phyloP scores from a whole-genome alignment of 2,329 filamentous ascomycete genomes.

The Fusarium udum region DNA sequence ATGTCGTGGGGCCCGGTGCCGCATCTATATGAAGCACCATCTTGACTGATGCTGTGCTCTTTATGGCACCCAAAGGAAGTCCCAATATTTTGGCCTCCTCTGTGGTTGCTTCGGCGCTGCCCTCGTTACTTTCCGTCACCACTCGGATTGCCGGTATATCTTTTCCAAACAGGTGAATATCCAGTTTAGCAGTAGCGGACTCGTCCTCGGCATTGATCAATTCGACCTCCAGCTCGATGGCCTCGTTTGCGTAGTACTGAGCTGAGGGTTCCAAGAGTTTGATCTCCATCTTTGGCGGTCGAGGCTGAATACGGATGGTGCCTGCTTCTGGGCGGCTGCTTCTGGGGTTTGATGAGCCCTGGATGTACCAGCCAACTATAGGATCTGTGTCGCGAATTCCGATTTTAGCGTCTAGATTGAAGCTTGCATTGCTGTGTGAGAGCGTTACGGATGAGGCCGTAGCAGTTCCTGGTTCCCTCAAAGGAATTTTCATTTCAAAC shows the following conservation, averaged over 20 bases:
- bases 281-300: slow-evolving; percentile 91
- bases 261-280: slow-evolving; percentile 67
- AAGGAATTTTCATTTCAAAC: slow-evolving; percentile 75
- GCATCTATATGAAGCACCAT: slow-evolving; percentile 61
- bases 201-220: slow-evolving; percentile 86
- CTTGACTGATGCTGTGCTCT: slow-evolving; percentile 54
- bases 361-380: slow-evolving; percentile 61
- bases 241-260: slow-evolving; percentile 88
- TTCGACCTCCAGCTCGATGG: slow-evolving; percentile 72
- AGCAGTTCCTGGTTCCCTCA: slow-evolving; percentile 85
- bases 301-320: slow-evolving; percentile 78
- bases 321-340: slow-evolving; percentile 61
- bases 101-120: slow-evolving; percentile 46
- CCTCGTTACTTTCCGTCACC: slow-evolving; percentile 47
- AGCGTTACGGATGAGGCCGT: slow-evolving; percentile 72
- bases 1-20: slow-evolving; percentile 60
- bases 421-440: slow-evolving; percentile 69
- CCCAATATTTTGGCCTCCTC: slow-evolving; percentile 57
- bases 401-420: slow-evolving; percentile 74
- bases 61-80: slow-evolving; percentile 58
- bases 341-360: slow-evolving; percentile 54
- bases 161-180: slow-evolving; percentile 72
- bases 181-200: slow-evolving; percentile 75
- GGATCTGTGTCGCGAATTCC: slow-evolving; percentile 56
- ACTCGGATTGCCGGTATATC: slow-evolving; percentile 59